Evolutionary conservation across 2,329 filamentous ascomycete genomes (phyloP).

Genomic region (Xylaria sp.): DNA sequence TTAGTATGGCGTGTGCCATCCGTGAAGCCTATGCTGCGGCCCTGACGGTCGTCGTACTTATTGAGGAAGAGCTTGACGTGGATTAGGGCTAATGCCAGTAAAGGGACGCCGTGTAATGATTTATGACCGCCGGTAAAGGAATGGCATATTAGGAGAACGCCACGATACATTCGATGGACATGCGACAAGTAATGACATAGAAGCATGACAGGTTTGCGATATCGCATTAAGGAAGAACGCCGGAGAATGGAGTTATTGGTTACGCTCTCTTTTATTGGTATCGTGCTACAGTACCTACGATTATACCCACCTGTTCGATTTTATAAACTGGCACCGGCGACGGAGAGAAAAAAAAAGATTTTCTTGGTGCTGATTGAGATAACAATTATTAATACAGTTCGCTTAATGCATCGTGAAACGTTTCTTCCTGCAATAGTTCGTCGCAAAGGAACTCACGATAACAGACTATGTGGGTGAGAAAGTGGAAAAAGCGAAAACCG

Average conservation of each 20-base stretch:
- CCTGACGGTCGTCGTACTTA: constrained; percentile 76
- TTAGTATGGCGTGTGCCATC: constrained; percentile 76
- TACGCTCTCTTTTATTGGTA: not conserved
- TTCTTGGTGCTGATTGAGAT: not conserved
- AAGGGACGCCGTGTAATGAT: constrained; percentile 22
- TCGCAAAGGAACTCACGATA: not conserved
- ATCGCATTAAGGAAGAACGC: constrained; percentile 9
- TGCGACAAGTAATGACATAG: constrained; percentile 8
- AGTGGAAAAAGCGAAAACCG: constrained; percentile 25
- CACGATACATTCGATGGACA: constrained; percentile 4
- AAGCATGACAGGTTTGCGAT: not conserved
- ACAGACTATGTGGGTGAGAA: not conserved
- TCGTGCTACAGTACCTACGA: constrained; percentile 14
- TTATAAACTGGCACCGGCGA: not conserved
- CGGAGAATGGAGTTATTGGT: constrained; percentile 28
- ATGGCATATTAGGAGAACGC: not conserved
- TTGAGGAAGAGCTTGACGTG: constrained; percentile 62
- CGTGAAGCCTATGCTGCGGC: constrained; percentile 80
- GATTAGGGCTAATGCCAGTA: constrained; percentile 31
- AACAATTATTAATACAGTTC: constrained; percentile 12
- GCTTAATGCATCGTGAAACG: not conserved
- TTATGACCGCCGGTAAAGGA: constrained; percentile 12
- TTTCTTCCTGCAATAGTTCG: not conserved
- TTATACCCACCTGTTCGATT: constrained; percentile 31
- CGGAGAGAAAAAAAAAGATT: not conserved